These are phyloP conservation scores for Triangularia setosa DNA, from an alignment of 2,329 filamentous ascomycete species.

Conservation along the genomic window DNA sequence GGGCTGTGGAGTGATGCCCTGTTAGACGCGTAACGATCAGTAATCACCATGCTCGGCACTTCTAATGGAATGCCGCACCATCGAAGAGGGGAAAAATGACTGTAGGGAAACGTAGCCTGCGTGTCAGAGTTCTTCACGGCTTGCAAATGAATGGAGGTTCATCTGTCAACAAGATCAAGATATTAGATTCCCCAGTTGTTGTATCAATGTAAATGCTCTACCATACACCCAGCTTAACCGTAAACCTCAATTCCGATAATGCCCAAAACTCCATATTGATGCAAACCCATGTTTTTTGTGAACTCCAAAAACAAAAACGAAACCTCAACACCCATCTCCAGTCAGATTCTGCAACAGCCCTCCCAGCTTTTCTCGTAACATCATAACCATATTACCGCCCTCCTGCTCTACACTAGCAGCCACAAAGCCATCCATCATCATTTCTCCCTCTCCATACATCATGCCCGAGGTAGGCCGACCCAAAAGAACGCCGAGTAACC, in stretches of 20 bases:
- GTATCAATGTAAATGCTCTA: not conserved
- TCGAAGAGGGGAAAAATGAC: too few relatives aligned
- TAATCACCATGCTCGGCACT: not conserved
- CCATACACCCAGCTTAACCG: not conserved
- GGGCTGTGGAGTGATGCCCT: not conserved
- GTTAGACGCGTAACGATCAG: not conserved
- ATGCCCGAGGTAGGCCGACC: not conserved
- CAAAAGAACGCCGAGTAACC: not conserved
- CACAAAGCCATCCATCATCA: not conserved
- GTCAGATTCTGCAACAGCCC: not conserved
- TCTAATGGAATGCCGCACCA: not conserved
- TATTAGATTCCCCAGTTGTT: not conserved
- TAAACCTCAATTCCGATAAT: not conserved
- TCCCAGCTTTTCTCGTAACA: not conserved
- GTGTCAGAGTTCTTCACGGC: too few relatives aligned
- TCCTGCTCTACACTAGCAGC: not conserved
- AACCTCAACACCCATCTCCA: not conserved
- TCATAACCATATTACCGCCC: not conserved
- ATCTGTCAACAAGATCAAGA: not conserved
- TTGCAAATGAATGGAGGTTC: too few relatives aligned
- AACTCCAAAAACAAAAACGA: not conserved
- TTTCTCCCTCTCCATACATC: not conserved
- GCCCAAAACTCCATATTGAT: not conserved
- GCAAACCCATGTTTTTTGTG: not conserved
- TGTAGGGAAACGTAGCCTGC: too few relatives aligned